These are phyloP conservation scores for Fusarium sp. DNA, from an alignment of 2,329 filamentous ascomycete genomes.

Conservation along the genomic window DNA sequence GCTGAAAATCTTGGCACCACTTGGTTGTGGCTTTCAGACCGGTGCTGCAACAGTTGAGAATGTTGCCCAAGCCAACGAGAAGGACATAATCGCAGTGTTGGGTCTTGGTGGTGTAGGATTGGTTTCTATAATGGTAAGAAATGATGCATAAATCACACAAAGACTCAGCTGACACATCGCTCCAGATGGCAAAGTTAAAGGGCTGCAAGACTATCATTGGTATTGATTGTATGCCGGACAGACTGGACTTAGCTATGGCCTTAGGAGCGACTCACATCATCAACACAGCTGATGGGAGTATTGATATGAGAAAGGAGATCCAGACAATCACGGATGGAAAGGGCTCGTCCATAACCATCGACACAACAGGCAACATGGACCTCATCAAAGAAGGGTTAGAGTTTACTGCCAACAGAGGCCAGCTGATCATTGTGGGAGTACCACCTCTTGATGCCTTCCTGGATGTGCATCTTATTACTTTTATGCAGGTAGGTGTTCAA, in stretches of 20 bases:
- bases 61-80: background rate
- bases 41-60: background rate
- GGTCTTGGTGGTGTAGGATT: conserved; percentile 3
- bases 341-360: background rate
- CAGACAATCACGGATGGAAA: background rate
- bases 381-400: background rate
- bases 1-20: background rate
- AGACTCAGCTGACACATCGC: background rate
- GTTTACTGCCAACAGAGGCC: background rate
- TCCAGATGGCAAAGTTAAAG: background rate
- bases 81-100: background rate
- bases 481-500: background rate
- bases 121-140: background rate
- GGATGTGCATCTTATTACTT: background rate
- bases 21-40: background rate
- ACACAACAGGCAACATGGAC: background rate
- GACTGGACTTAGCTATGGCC: background rate
- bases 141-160: rapidly evolving
- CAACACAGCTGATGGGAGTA: background rate
- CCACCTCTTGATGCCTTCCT: background rate
- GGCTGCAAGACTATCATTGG: background rate
- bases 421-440: conserved; percentile 1
- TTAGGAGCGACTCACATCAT: background rate
- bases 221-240: background rate
- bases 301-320: background rate